A percentile compares a stretch with the other conserved stretches of the same genome.
These are phyloP conservation scores for Picochlorum costavermella DNA, from an alignment of 139 green algal species.

Conservation along the genomic window DNA sequence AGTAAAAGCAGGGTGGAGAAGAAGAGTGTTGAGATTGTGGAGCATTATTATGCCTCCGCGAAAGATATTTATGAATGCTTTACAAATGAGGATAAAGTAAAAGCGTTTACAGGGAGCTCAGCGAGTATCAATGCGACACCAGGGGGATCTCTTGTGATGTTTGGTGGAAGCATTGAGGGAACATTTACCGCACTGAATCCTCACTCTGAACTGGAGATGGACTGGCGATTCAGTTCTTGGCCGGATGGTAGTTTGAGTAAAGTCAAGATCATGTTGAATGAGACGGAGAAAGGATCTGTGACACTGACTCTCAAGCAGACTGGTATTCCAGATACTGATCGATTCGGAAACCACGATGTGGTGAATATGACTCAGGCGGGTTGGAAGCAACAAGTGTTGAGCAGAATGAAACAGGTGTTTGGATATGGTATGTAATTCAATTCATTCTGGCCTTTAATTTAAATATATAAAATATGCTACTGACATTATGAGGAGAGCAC, in stretches of 20 bases:
- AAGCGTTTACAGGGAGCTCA: slow-evolving; percentile 50
- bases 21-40: slow-evolving; percentile 39
- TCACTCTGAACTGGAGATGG: slow-evolving; percentile 44
- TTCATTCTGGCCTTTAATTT: slow-evolving; percentile 10
- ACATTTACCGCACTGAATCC: slow-evolving; percentile 53
- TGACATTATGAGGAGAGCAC: no score
- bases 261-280: slow-evolving; percentile 51
- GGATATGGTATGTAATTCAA: slow-evolving; percentile 61
- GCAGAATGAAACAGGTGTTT: slow-evolving; percentile 66
- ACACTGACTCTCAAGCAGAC: slow-evolving; percentile 56
- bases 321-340: slow-evolving; percentile 63
- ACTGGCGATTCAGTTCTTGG: slow-evolving; percentile 85
- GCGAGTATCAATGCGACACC: slow-evolving; percentile 29
- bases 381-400: slow-evolving; percentile 70
- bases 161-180: slow-evolving; percentile 52
- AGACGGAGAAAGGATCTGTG: slow-evolving; percentile 55
- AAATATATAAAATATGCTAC: background rate
- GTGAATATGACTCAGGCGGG: slow-evolving; percentile 49
- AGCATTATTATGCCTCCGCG: slow-evolving; percentile 57
- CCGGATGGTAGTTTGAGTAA: slow-evolving; percentile 47
- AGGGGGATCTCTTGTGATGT: slow-evolving; percentile 60
- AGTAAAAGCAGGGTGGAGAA: slow-evolving; percentile 3
- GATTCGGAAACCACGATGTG: slow-evolving; percentile 66
- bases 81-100: slow-evolving; percentile 41
- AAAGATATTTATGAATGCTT: slow-evolving; percentile 79